phyloP scores from a whole-genome alignment of 345 rosid genomes.

The Lenwebbia sp. region DNA sequence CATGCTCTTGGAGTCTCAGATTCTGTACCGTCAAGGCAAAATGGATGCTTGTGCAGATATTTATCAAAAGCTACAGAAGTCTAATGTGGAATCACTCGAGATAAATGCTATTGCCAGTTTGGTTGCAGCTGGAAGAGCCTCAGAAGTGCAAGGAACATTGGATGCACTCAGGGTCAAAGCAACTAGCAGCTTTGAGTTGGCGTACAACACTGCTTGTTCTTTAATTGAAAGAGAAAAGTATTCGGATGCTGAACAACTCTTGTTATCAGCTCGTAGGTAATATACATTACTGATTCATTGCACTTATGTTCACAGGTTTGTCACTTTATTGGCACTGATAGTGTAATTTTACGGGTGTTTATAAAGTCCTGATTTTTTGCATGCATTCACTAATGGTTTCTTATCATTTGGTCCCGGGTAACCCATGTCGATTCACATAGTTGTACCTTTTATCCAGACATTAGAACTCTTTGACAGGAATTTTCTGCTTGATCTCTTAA shows the following conservation, averaged over 20 bases:
- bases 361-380: not conserved
- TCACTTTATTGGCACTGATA: not conserved
- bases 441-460: not conserved
- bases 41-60: constrained; percentile 61
- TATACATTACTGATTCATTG: not conserved
- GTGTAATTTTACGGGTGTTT: not conserved
- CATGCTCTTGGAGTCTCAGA: constrained; percentile 77
- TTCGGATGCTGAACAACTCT: constrained; percentile 76
- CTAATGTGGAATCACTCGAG: constrained; percentile 49
- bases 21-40: constrained; percentile 68
- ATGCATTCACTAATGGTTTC: not conserved
- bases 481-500: not conserved
- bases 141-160: constrained; percentile 63
- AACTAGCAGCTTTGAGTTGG: constrained; percentile 72
- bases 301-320: not conserved
- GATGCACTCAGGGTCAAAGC: constrained; percentile 61
- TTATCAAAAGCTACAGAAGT: constrained; percentile 48
- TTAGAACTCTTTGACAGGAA: not conserved
- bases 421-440: too few relatives aligned
- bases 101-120: constrained; percentile 63
- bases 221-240: constrained; percentile 55
- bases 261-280: constrained; percentile 77
- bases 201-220: constrained; percentile 80
- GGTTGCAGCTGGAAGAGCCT: constrained; percentile 62
- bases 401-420: not conserved